Percentiles rank a stretch among this genome's conserved stretches.
Evolutionary conservation across 305 asterid species (phyloP).

Genomic region (Plantago lanceolata): DNA sequence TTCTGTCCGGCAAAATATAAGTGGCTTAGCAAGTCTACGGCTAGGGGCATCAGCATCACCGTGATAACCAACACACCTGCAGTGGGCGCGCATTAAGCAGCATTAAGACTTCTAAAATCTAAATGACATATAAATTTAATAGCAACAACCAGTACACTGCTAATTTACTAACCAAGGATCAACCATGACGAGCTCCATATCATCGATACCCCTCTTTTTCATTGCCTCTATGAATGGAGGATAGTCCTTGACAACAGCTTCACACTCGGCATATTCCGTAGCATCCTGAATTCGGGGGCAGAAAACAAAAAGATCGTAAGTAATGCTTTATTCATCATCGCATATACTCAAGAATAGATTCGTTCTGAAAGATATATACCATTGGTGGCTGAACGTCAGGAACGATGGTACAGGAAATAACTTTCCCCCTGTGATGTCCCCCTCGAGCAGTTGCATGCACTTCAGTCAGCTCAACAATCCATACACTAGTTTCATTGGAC

Average conservation of each 20-base stretch:
- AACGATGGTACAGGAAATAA: slow-evolving; percentile 60
- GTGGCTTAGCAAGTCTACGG: slow-evolving; percentile 91
- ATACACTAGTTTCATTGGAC: slow-evolving; percentile 85
- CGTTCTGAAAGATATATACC: slow-evolving; percentile 49
- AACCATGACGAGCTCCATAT: slow-evolving; percentile 98
- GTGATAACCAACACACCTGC: slow-evolving; percentile 94
- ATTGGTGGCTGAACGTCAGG: slow-evolving; percentile 97
- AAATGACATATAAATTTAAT: too few relatives aligned
- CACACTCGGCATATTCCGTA: slow-evolving; percentile 95
- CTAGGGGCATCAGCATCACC: slow-evolving; percentile 92
- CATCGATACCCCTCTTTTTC: slow-evolving; percentile 98
- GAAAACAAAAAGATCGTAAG: too few relatives aligned
- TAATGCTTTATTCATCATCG: too few relatives aligned
- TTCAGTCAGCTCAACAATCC: slow-evolving; percentile 90
- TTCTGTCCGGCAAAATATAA: slow-evolving; percentile 89
- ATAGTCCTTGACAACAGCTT: slow-evolving; percentile 80
- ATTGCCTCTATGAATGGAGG: slow-evolving; percentile 91
- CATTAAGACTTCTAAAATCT: too few relatives aligned
- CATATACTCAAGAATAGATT: too few relatives aligned
- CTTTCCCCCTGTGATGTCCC: slow-evolving; percentile 96
- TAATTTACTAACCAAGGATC: slow-evolving; percentile 76
- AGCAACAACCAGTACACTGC: slow-evolving; percentile 12
- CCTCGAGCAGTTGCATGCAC: slow-evolving; percentile 93
- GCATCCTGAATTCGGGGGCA: too few relatives aligned
- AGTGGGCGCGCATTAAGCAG: slow-evolving; percentile 20